phyloP scores from a whole-genome alignment of 2,329 filamentous ascomycete genomes.

The Penicillium sumatraense region DNA sequence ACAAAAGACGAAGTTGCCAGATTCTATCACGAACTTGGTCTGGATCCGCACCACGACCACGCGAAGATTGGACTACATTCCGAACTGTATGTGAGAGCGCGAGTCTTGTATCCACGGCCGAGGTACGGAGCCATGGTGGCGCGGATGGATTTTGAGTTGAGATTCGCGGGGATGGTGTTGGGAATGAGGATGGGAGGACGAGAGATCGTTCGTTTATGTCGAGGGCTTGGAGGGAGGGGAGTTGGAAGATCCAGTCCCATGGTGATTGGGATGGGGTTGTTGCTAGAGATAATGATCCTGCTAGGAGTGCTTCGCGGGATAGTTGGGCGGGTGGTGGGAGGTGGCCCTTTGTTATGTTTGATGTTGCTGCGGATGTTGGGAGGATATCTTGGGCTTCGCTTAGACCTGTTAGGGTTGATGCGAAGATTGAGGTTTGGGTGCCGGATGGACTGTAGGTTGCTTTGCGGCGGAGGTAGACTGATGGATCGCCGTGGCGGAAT shows the following conservation, averaged over 20 bases:
- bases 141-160: conserved; percentile 47
- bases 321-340: conserved; percentile 29
- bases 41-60: conserved; percentile 35
- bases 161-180: conserved; percentile 29
- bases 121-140: conserved; percentile 59
- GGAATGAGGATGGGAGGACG: conserved; percentile 57
- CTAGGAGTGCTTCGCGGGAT: conserved; percentile 28
- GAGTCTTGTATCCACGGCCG: conserved; percentile 73
- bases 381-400: conserved; percentile 61
- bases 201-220: conserved; percentile 69
- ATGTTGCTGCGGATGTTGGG: conserved; percentile 30
- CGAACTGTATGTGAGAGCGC: conserved; percentile 61
- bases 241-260: conserved; percentile 75
- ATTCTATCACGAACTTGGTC: conserved; percentile 61
- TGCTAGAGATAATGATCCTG: conserved; percentile 21
- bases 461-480: conserved; percentile 73
- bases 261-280: conserved; percentile 48
- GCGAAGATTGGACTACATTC: conserved; percentile 37
- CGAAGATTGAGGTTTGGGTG: conserved; percentile 62
- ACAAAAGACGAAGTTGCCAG: conserved; percentile 66
- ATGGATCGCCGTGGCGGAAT: conserved; percentile 70
- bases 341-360: conserved; percentile 31
- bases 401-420: conserved; percentile 74
- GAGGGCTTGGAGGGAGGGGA: conserved; percentile 59
- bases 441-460: conserved; percentile 66